Base-by-base conservation (phyloP, 495 filamentous ascomycete genomes). In the Paragyromitra xinjiangensis region DNA sequence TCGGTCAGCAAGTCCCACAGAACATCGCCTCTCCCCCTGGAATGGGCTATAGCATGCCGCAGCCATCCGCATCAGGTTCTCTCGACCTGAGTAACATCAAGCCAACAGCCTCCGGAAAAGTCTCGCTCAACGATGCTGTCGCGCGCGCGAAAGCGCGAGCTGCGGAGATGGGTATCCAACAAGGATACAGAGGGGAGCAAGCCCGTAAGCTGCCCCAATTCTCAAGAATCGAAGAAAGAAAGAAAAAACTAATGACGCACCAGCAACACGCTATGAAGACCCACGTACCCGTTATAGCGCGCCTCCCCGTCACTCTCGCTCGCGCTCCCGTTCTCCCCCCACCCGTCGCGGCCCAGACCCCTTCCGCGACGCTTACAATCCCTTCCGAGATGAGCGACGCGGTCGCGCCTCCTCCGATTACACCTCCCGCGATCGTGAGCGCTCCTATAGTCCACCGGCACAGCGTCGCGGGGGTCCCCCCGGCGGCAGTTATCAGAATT, bases 81-180 rank as follows among this genome's bases (percentile, higher is more conserved):
- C 85, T 93, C 65, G 93, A 95, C 79, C 83, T 95, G 45, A 92
- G 89, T 83, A 86, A 88, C 9, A 92, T 94, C 80, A 91, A 90
- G 78, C 92, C 92, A 11, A 87, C 89, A 44, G 91, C 87, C 75
- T 91, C 91, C 1, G 93, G 93, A 58, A 90, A 90, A 11, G 90
- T 94, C 26, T 92, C 88, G 70, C 85, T 94, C 50, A 86, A 88
- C 42, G 92, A 94, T 81, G 91, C 92, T 7, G 87, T 94, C 69
- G 90, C 91, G 3, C 90, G 90, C 77, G 92, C 91, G 3, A 90
- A 90, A 74, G 89, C 89, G 11, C 90, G 89, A 82, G 91, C 92
- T 24, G 88, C 90, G 29, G 90, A 94, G 78, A 90, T 90, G 80
- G 92, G 92, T 56, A 83, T 92, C 14, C 74, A 84, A 82, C 56